These are phyloP conservation scores for Sicyos baderoa DNA, from an alignment of 306 rosid genomes.

Conservation along the genomic window DNA sequence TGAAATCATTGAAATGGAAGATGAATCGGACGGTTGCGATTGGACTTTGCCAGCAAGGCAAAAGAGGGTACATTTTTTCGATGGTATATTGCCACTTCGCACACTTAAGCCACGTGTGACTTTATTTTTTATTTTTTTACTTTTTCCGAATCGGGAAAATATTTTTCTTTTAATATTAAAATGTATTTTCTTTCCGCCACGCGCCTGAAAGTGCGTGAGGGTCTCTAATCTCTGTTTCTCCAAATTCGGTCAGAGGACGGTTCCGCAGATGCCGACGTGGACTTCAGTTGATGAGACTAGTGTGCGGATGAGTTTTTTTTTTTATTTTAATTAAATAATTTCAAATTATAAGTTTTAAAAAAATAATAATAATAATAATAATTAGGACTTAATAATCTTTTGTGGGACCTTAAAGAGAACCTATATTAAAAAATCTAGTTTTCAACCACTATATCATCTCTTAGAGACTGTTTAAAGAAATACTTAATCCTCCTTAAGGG, in stretches of 20 bases:
- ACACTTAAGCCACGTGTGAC: conserved; percentile 29
- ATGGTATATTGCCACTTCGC: conserved; percentile 28
- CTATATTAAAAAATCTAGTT: too few relatives aligned
- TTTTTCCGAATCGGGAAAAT: conserved; percentile 13
- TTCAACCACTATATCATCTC: too few relatives aligned
- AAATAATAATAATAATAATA: too few relatives aligned
- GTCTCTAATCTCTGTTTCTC: not conserved
- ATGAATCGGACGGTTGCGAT: conserved; percentile 22
- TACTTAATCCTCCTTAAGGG: too few relatives aligned
- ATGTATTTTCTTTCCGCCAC: too few relatives aligned
- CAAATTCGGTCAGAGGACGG: conserved; percentile 11
- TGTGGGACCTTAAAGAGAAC: too few relatives aligned
- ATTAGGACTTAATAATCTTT: too few relatives aligned
- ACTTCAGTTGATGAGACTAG: not conserved
- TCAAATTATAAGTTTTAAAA: too few relatives aligned
- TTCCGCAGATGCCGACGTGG: conserved; percentile 9
- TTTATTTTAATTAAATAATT: too few relatives aligned
- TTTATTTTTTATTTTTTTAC: conserved; percentile 18
- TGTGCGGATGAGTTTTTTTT: too few relatives aligned
- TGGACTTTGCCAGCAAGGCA: conserved; percentile 41
- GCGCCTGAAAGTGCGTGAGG: conserved; percentile 11
- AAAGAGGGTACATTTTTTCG: conserved; percentile 27
- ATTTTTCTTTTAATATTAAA: not conserved
- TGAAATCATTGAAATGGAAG: conserved; percentile 9
- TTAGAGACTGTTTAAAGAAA: too few relatives aligned